Conservation (phyloP, 1,284 basidiomycete genomes). For the Sporisorium exsertum region DNA sequence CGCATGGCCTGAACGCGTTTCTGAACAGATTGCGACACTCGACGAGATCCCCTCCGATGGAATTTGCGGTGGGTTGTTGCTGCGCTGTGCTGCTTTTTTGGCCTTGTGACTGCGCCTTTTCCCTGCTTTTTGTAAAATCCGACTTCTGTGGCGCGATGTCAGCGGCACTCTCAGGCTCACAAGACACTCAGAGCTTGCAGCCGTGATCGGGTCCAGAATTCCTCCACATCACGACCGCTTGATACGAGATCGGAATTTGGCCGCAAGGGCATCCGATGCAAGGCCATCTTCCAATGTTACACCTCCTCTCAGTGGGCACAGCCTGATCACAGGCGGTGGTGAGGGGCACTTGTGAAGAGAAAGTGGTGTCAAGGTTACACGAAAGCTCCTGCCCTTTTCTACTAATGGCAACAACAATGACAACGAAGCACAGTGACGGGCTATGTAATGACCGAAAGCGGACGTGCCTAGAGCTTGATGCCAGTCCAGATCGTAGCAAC, state of each 20-base stretch:
- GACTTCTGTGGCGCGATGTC: slow-evolving; percentile 1
- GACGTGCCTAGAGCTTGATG: slow-evolving; percentile 36
- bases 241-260: not conserved
- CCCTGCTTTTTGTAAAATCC: not conserved
- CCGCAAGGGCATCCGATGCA: too few species aligned
- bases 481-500: slow-evolving; percentile 68
- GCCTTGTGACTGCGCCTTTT: slow-evolving; percentile 6
- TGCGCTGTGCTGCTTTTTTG: not conserved
- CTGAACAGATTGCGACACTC: not conserved
- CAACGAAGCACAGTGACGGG: not conserved
- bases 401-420: not conserved
- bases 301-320: not conserved
- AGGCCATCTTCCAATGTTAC: not conserved
- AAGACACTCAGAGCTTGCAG: not conserved
- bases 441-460: not conserved
- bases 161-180: not conserved
- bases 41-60: not conserved
- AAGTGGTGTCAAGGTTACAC: slow-evolving; percentile 37
- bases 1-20: slow-evolving; percentile 29
- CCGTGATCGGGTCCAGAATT: slow-evolving; percentile 15
- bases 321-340: not conserved
- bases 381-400: not conserved
- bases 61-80: too few species aligned
- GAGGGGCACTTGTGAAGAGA: not conserved
- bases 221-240: slow-evolving; percentile 5